phyloP scores from a whole-genome alignment of 2,329 filamentous ascomycete species.

The Neopestalotiopsis rosae region DNA sequence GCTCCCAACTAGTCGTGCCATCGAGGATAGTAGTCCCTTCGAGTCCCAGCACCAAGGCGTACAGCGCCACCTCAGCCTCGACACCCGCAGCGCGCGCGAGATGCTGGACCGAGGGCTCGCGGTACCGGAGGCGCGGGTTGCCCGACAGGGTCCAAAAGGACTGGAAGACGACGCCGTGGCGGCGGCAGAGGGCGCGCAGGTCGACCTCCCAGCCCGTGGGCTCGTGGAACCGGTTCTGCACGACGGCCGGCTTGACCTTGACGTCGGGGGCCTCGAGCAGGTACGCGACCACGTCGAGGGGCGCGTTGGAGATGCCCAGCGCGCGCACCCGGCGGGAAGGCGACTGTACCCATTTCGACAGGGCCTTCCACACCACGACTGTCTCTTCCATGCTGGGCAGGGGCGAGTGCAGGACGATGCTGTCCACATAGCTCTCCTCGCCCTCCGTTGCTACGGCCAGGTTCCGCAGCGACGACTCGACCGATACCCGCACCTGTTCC shows the following conservation, averaged over 20 bases:
- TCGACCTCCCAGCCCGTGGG: slow-evolving; percentile 63
- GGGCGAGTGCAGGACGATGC: slow-evolving; percentile 76
- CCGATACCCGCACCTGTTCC: slow-evolving; percentile 70
- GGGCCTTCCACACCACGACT: slow-evolving; percentile 67
- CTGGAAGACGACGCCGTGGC: slow-evolving; percentile 51
- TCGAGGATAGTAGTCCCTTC: slow-evolving; percentile 48
- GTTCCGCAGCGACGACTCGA: slow-evolving; percentile 70
- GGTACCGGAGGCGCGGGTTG: slow-evolving; percentile 44
- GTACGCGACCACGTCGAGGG: slow-evolving; percentile 58
- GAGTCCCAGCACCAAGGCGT: slow-evolving; percentile 54
- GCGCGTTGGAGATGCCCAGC: slow-evolving; percentile 79
- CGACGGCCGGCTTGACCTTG: slow-evolving; percentile 55
- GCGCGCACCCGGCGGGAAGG: slow-evolving; percentile 63
- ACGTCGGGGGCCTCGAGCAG: slow-evolving; percentile 45
- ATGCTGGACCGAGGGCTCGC: slow-evolving; percentile 49
- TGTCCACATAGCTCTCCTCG: slow-evolving; percentile 61
- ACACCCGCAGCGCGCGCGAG: slow-evolving; percentile 51
- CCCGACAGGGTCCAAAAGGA: slow-evolving; percentile 60
- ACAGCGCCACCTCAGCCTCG: slow-evolving; percentile 47
- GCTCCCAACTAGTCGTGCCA: slow-evolving; percentile 49
- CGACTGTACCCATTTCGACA: slow-evolving; percentile 66
- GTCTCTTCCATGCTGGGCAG: slow-evolving; percentile 52
- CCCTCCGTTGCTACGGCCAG: slow-evolving; percentile 48
- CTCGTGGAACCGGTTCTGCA: slow-evolving; percentile 78
- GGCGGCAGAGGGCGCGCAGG: slow-evolving; percentile 59